Conservation (phyloP, 805 yeast genomes). For the Candida easanensis region DNA sequence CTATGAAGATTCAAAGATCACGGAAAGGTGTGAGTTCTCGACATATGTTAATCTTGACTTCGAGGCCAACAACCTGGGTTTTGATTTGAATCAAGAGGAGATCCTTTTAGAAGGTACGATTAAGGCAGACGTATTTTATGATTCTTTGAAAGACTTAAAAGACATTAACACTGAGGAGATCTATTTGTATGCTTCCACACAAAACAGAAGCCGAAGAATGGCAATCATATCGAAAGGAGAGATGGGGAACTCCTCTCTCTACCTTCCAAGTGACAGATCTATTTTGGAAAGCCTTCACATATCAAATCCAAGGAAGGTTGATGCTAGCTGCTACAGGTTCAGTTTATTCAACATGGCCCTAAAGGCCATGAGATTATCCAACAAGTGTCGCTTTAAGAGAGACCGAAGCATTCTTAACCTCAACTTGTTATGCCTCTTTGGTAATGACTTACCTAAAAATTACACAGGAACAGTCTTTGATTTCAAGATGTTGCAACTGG, state of each 20-base stretch:
- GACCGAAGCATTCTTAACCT: conserved; percentile 45
- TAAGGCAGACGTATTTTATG: conserved; percentile 49
- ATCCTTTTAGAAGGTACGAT: conserved; percentile 48
- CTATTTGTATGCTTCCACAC: conserved; percentile 41
- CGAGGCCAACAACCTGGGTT: conserved; percentile 33
- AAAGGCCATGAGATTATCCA: conserved; percentile 48
- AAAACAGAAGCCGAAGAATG: conserved; percentile 25
- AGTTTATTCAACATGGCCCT: conserved; percentile 44
- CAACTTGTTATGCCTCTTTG: conserved; percentile 39
- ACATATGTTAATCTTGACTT: conserved; percentile 37
- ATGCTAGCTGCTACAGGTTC: conserved; percentile 51
- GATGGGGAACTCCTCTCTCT: conserved; percentile 67
- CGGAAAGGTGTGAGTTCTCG: conserved; percentile 55
- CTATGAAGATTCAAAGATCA: conserved; percentile 51
- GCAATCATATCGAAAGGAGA: conserved; percentile 66
- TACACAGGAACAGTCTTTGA: conserved; percentile 42
- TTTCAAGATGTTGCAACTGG: conserved; percentile 32
- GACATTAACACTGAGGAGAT: conserved; percentile 52
- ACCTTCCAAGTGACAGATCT: conserved; percentile 59
- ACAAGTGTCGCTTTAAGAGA: conserved; percentile 51
- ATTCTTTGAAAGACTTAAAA: conserved; percentile 53
- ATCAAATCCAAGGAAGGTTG: conserved; percentile 28
- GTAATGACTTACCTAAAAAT: conserved; percentile 30
- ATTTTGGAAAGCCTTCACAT: conserved; percentile 58
- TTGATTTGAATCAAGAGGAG: conserved; percentile 42